Evolutionary conservation across 2,329 filamentous ascomycete species (phyloP).

Genomic region (Paecilomyces sp.): DNA sequence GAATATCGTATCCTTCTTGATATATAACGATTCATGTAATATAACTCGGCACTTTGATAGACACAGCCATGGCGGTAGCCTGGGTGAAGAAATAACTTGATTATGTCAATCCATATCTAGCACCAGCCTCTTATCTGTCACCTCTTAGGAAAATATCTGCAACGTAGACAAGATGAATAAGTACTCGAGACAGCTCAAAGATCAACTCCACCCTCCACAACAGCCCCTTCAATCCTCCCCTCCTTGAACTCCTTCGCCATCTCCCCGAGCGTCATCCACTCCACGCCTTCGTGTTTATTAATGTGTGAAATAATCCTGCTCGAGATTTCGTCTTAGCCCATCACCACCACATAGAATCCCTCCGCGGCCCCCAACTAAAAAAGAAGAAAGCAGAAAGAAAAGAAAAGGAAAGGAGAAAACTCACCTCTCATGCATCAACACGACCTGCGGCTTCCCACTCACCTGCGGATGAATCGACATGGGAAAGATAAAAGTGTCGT

Average conservation of each 20-base stretch:
- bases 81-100: neutral
- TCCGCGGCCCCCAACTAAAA: too few species aligned
- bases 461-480: slow-evolving; percentile 67
- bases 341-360: too few species aligned
- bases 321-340: slow-evolving; percentile 31
- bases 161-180: too few species aligned
- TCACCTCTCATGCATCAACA: too few species aligned
- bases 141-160: too few species aligned
- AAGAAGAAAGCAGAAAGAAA: too few species aligned
- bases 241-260: slow-evolving; percentile 61
- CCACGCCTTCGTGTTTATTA: slow-evolving; percentile 43
- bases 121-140: neutral
- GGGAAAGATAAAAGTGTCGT: slow-evolving; percentile 65
- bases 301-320: slow-evolving; percentile 64
- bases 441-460: slow-evolving; percentile 58
- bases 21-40: neutral
- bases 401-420: too few species aligned
- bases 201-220: neutral
- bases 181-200: neutral
- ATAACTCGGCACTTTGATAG: neutral
- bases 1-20: neutral
- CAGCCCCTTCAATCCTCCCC: slow-evolving; percentile 6
- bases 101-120: neutral
- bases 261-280: slow-evolving; percentile 47
- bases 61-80: neutral